Base-by-base conservation (phyloP, 768 basidiomycete species). In the Kwoniella newhampshirensis region DNA sequence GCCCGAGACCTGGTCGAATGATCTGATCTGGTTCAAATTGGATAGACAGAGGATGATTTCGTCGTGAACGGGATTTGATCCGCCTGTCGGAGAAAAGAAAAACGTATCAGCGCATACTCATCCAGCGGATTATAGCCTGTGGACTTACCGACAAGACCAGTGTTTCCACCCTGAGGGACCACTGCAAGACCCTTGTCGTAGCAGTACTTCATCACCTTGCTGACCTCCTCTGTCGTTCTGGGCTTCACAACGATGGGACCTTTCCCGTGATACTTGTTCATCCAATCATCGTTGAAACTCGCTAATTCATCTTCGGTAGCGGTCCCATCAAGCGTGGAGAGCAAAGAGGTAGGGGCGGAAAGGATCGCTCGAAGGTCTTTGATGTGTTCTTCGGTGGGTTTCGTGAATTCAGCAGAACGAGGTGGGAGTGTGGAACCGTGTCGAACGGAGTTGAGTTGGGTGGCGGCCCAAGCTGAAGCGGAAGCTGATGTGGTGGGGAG, bases 141-240 rank as follows among this genome's bases (percentile, higher is more conserved):
- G n/a, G 37, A 71, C 78, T 60, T 52, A 54, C 93, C 96, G 35
- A 99, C 96, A 12, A 99, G 83, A 15, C 96, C 96, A 0, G 96
- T 99, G 79, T 99, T 99, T 43, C 96, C 96, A 44, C 96, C 94
- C 76, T 99, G 96, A 1, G 96, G 96, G 1, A 96, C 92, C 51
- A 98, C 83, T n/a, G 86, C 86, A 39, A 99, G 87, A 52, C 83
- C 81, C 54, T 84, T 82, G 51, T 86, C 81, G 66, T 86, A 84
- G 77, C 96, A 98, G 81, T 86, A 89, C 72, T 85, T 86, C 71
- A 98, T 80, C 51, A 97, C 87, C 64, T 87, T 80, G 75, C 87
- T 87, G 73, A 98, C 91, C 78, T 99, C 86, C 59, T 88, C 79
- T 0, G 89, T 88, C 1, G 88, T 85, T 66, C 86, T 88, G 4